Conservation (phyloP, 2,329 filamentous ascomycete species). For the Colletotrichum truncatum region DNA sequence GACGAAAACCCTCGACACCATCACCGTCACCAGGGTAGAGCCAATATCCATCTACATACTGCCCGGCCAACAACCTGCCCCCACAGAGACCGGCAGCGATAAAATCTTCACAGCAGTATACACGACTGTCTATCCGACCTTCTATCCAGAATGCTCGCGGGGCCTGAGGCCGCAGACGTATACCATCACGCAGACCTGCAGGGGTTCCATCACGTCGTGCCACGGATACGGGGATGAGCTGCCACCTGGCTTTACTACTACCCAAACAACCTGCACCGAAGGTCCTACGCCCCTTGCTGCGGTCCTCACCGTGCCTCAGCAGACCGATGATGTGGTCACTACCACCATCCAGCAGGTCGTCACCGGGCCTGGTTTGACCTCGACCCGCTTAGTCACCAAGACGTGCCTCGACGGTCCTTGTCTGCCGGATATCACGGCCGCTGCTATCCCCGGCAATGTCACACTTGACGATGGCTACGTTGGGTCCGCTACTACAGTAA, state of each 20-base stretch:
- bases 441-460: not conserved
- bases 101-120: slow-evolving; percentile 16
- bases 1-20: slow-evolving; percentile 14
- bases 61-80: not conserved
- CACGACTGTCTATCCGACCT: slow-evolving; percentile 23
- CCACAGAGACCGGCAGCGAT: slow-evolving; percentile 15
- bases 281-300: slow-evolving; percentile 19
- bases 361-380: slow-evolving; percentile 1
- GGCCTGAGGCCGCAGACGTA: slow-evolving; percentile 21
- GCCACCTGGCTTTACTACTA: slow-evolving; percentile 21
- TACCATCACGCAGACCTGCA: slow-evolving; percentile 28
- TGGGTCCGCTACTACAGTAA: not conserved
- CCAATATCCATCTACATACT: slow-evolving; percentile 24
- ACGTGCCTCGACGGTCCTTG: slow-evolving; percentile 7
- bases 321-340: slow-evolving; percentile 13
- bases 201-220: slow-evolving; percentile 15
- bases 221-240: slow-evolving; percentile 9
- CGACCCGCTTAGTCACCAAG: slow-evolving; percentile 9
- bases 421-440: slow-evolving; percentile 1
- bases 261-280: slow-evolving; percentile 14
- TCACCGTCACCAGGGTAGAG: slow-evolving; percentile 28
- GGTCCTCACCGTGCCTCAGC: slow-evolving; percentile 14
- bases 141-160: slow-evolving; percentile 9
- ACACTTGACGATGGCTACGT: slow-evolving; percentile 10
- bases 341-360: slow-evolving; percentile 3